Evolutionary conservation across 2,329 filamentous ascomycete genomes (phyloP), one percentile per base, ranked within the genome.

Genomic region (Neofusicoccum ribis): DNA sequence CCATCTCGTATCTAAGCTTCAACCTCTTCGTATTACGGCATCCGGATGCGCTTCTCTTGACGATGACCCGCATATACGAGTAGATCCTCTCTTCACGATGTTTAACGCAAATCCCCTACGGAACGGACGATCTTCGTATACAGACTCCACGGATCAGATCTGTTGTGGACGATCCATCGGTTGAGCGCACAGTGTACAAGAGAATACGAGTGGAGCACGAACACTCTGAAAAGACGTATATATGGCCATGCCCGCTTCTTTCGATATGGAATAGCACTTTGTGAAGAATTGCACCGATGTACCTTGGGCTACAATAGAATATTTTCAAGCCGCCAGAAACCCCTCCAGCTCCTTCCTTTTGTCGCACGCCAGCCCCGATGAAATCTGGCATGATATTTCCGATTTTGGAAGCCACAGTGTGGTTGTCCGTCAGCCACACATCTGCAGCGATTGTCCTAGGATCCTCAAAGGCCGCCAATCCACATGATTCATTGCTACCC

Each of bases 61-160:
- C 27, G 41, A 31, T 60, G 56, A 37, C 56, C 41, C 56, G 56
- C 56, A 36, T 34, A 60, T 60, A 60, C 56, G 56, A 60, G 56
- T n/a, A 20, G 56, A 60, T 47, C 56, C 23, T 9, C 9, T 60
- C 43, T 46, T 60, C 56, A 60, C 56, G 43, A 60, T 47, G 15
- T 36, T 60, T 60, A 17, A 47, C 56, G 56, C 17, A 36, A 36
- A 60, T 60, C 56, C 41, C 17, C 27, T 47, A 14, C 56, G 56
- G 56, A 47, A 47, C 56, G 56, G 56, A 34, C 56, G 56, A 60
- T 60, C 56, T 36, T 60, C 56, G 56, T 60, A 47, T 60, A 47
- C 56, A 60, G n/a, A 37, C 23, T 60, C 31, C 56, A 37, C n/a
- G 43, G 56, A 36, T 31, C 27, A 60, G 43, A 37, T 34, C 20